A percentile compares a stretch with the other conserved stretches of the same genome.
These are phyloP conservation scores for Aspergillus transmontanensis DNA, from an alignment of 2,329 filamentous ascomycete species.

Conservation along the genomic window DNA sequence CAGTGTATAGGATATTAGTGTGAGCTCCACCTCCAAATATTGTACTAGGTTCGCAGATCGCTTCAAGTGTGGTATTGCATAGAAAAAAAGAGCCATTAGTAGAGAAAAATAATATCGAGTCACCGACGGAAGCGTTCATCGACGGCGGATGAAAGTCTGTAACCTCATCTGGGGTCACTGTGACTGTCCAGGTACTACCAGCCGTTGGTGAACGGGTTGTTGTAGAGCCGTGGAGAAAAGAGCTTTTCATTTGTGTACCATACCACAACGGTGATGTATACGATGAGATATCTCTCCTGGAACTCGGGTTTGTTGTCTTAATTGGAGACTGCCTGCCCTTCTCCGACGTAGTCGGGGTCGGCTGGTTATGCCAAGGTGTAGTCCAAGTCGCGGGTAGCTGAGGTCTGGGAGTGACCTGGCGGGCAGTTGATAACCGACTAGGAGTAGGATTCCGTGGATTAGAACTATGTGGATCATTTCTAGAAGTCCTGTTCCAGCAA, in stretches of 20 bases:
- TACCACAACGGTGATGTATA: not conserved
- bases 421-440: not conserved
- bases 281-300: not conserved
- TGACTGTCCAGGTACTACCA: not conserved
- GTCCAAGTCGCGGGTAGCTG: not conserved
- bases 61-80: not conserved
- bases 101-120: not conserved
- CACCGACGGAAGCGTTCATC: not conserved
- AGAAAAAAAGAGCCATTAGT: conserved; percentile 2
- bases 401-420: not conserved
- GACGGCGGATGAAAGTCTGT: not conserved
- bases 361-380: not conserved
- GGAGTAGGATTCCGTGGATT: not conserved
- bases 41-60: not conserved
- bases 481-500: not conserved
- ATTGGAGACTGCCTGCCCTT: not conserved
- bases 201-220: not conserved
- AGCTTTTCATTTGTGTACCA: not conserved
- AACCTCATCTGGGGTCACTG: not conserved
- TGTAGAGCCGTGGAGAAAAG: not conserved
- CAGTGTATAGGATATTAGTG: not conserved
- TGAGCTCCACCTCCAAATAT: not conserved
- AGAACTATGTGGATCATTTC: not conserved
- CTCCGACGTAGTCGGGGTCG: not conserved
- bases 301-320: not conserved